Evolutionary conservation across 2,329 filamentous ascomycete species (phyloP), one percentile per base, ranked within the genome.

Genomic region (Ambrosiella xylebori): DNA sequence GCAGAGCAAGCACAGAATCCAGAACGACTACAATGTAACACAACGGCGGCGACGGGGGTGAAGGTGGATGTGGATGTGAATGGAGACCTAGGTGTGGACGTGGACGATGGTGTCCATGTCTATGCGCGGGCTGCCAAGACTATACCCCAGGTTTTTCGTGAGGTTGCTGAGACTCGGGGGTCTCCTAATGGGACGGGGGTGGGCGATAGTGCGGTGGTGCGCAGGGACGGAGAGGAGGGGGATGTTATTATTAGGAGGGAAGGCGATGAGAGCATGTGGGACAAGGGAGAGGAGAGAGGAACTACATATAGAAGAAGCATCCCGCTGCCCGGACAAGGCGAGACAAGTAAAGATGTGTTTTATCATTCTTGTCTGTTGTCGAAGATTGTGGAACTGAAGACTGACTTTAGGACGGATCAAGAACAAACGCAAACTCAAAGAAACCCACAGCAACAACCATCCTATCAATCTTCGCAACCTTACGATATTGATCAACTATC

Each of bases 121-220:
- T n/a, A 54, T 54, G 52, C 52, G 52, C 38, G 12, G 17, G 15
- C 52, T 15, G 52, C 52, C 52, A 54, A 54, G 52, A 38, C 52
- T 19, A 41, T 54, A 54, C 52, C 38, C 52, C 52, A 54, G 52
- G 52, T 54, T 54, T 54, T n/a, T 19, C 35, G 35, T 36, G 52
- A 15, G 15, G 37, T 36, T 19, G 40, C 52, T 54, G 52, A 54
- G n/a, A 54, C 52, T 38, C 13, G 37, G 19, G 15, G 19, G 38
- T 54, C 52, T 54, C 37, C 52, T 54, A 38, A 41, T 54, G 37
- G 19, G 52, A 54, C 38, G 39, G 39, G 15, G 44, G 13, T 47
- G 40, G 52, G 13, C 38, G 49, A 19, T 51, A 13, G 15, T 51
- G 19, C 35, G 13, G 13, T 47, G n/a, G 19, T 41, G 8, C 39